A percentile compares a stretch with the other conserved stretches of the same genome.
These are phyloP conservation scores for Xerocomellus amylosporus DNA, from an alignment of 768 basidiomycete species.

Conservation along the genomic window DNA sequence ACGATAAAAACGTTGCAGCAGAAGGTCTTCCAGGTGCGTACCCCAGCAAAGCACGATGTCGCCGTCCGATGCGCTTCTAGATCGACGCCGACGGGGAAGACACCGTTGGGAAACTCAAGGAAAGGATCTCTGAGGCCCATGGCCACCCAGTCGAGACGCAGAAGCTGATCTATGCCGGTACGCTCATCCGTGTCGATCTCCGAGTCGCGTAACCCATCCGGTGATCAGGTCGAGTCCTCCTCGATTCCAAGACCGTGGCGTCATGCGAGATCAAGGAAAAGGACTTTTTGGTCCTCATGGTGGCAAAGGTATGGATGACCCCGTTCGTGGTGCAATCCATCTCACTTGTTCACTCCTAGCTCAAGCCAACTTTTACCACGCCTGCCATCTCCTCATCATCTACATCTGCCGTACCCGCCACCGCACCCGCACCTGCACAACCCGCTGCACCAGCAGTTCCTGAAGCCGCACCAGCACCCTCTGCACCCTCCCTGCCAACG, in stretches of 20 bases:
- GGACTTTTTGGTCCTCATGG: conserved; percentile 99
- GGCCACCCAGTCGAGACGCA: conserved; percentile 71
- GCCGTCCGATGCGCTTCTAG: conserved; percentile 32
- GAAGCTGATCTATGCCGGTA: conserved; percentile 95
- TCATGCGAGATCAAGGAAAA: conserved; percentile 95
- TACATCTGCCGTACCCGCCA: conserved; percentile 11
- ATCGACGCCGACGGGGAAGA: conserved; percentile 76
- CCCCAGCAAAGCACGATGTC: neutral
- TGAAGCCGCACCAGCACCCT: conserved; percentile 30
- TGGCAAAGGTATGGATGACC: conserved; percentile 70
- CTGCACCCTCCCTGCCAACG: conserved; percentile 34
- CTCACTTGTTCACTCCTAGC: conserved; percentile 36
- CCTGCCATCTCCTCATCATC: conserved; percentile 23
- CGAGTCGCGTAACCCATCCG: neutral
- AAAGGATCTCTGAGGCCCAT: conserved; percentile 75
- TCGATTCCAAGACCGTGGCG: conserved; percentile 84
- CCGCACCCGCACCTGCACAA: conserved; percentile 20
- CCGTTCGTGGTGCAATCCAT: neutral
- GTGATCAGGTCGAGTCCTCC: conserved; percentile 79
- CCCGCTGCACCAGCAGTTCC: conserved; percentile 31
- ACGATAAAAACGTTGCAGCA: conserved; percentile 95
- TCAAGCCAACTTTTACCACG: conserved; percentile 45
- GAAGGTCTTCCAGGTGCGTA: conserved; percentile 78
- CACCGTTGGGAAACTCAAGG: conserved; percentile 76
- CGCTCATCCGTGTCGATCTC: conserved; percentile 19